Evolutionary conservation across 768 basidiomycete genomes (phyloP).

Genomic region (Pleurotus eryngii): DNA sequence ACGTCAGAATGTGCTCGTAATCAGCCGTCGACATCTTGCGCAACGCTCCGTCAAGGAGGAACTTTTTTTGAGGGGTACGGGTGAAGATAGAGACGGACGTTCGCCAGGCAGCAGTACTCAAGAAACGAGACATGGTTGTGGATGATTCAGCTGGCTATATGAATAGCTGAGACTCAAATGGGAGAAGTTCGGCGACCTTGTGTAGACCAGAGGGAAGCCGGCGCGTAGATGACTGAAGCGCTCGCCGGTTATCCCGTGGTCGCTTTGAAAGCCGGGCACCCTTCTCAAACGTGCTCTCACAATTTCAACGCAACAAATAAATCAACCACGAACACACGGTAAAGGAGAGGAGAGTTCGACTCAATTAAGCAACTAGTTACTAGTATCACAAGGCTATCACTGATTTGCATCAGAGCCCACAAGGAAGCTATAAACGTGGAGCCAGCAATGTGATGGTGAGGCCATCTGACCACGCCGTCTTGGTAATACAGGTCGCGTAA

Average conservation of each 20-base stretch:
- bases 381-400: no score
- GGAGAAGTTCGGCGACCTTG: neutral
- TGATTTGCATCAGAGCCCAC: no score
- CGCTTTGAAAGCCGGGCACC: neutral
- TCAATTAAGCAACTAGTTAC: no score
- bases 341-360: no score
- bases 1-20: slow-evolving; percentile 68
- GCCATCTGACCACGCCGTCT: no score
- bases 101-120: slow-evolving; percentile 2
- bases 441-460: no score
- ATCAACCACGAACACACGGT: no score
- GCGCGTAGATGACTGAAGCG: neutral
- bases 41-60: neutral
- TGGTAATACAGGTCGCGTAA: no score
- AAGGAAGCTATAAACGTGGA: no score
- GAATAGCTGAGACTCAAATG: slow-evolving; percentile 7
- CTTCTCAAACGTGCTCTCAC: no score
- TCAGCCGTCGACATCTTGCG: slow-evolving; percentile 51
- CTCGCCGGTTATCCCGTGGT: neutral
- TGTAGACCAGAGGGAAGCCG: neutral
- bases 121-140: slow-evolving; percentile 3
- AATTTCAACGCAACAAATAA: no score
- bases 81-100: slow-evolving; percentile 3
- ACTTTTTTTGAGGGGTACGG: slow-evolving; percentile 1
- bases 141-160: neutral